Evolutionary conservation across 768 basidiomycete genomes (phyloP).

Genomic region (Dacryopinax primogenitus): DNA sequence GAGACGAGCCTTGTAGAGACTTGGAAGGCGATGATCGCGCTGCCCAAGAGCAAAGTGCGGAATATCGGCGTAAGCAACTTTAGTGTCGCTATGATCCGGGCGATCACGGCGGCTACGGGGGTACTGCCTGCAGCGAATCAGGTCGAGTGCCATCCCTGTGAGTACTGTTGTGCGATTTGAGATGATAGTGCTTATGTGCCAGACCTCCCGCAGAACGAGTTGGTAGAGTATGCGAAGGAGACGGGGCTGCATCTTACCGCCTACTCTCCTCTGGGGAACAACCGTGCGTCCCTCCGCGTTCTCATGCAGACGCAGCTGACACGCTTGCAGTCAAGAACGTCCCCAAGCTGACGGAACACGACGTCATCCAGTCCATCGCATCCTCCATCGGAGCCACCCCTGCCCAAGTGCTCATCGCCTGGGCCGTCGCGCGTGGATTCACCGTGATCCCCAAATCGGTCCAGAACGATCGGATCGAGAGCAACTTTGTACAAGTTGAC

Average conservation of each 20-base stretch:
- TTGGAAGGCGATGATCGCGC: constrained; percentile 65
- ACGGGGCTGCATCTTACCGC: constrained; percentile 61
- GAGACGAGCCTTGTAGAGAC: constrained; percentile 58
- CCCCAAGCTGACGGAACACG: constrained; percentile 56
- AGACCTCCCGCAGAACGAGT: constrained; percentile 25
- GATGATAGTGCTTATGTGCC: background rate
- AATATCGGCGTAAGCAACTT: constrained; percentile 78
- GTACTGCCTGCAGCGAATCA: constrained; percentile 70
- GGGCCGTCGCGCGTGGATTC: constrained; percentile 62
- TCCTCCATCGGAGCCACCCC: constrained; percentile 48
- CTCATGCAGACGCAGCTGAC: background rate
- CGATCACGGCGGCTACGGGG: constrained; percentile 53
- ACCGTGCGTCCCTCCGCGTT: constrained; percentile 35
- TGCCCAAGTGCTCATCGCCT: constrained; percentile 74
- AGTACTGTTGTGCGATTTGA: constrained; percentile 28
- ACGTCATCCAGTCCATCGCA: constrained; percentile 49
- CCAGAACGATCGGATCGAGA: constrained; percentile 43
- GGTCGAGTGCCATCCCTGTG: constrained; percentile 68
- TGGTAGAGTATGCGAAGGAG: constrained; percentile 53
- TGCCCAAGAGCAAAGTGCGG: constrained; percentile 54
- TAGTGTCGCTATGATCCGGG: constrained; percentile 49
- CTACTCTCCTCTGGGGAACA: constrained; percentile 70
- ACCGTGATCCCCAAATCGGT: constrained; percentile 80
- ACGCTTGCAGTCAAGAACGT: constrained; percentile 29
- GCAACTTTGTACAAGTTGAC: constrained; percentile 66